These are phyloP conservation scores for Colletotrichum sojae DNA, from an alignment of 2,329 filamentous ascomycete genomes.

Conservation along the genomic window DNA sequence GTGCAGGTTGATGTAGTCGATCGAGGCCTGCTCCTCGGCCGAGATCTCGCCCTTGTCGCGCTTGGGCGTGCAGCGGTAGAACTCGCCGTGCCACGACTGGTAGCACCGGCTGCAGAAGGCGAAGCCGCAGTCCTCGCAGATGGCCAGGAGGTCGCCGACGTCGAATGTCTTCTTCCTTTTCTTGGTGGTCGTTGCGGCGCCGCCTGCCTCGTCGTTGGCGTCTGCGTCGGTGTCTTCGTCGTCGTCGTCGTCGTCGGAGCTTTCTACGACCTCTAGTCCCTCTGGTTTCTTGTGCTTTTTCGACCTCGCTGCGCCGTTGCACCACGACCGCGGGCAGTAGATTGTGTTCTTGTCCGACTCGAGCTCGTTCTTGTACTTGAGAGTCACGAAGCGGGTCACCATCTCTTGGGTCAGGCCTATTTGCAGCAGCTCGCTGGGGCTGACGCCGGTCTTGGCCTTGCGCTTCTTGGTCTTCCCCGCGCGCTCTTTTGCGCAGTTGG, in stretches of 20 bases:
- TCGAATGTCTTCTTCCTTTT: slow-evolving; percentile 52
- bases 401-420: slow-evolving; percentile 79
- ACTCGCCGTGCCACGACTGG: slow-evolving; percentile 94
- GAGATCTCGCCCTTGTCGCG: slow-evolving; percentile 79
- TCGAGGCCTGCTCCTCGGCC: slow-evolving; percentile 86
- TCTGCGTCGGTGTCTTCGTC: slow-evolving; percentile 64
- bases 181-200: slow-evolving; percentile 19
- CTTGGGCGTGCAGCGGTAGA: slow-evolving; percentile 77
- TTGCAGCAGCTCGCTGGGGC: slow-evolving; percentile 86
- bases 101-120: slow-evolving; percentile 84
- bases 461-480: slow-evolving; percentile 57
- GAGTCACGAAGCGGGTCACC: slow-evolving; percentile 87
- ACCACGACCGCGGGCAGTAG: slow-evolving; percentile 94
- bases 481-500: slow-evolving; percentile 80
- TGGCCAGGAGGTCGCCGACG: slow-evolving; percentile 76
- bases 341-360: slow-evolving; percentile 93
- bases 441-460: slow-evolving; percentile 78
- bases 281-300: slow-evolving; percentile 79
- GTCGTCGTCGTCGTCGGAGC: slow-evolving; percentile 64
- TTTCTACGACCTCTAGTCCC: slow-evolving; percentile 73
- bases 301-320: slow-evolving; percentile 87
- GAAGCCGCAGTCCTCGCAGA: slow-evolving; percentile 91
- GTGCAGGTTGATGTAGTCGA: slow-evolving; percentile 85
- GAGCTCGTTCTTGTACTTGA: slow-evolving; percentile 93
- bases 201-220: slow-evolving; percentile 50